Base-by-base conservation (phyloP, 768 basidiomycete species). In the Galerina marginata region DNA sequence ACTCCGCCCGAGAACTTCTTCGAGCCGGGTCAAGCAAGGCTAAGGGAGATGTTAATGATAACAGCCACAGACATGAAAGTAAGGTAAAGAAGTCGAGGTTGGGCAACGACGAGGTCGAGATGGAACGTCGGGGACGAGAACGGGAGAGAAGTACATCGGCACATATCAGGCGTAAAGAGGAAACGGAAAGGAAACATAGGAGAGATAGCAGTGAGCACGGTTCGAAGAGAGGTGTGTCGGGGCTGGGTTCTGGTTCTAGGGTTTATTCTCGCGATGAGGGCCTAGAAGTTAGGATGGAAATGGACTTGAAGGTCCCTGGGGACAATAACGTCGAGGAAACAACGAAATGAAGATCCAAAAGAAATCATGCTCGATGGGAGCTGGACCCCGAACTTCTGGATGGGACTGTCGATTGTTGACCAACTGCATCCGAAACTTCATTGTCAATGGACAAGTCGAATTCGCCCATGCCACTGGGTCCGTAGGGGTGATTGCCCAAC, bases 61-160 rank as follows among this genome's bases (percentile, higher is more conserved):
- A 33, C 7, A 33, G 5, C 4, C 29, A 33, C 4, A 33, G 29
- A 33, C 29, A 7, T 33, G 12, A 52, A 43, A 56, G 54, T 16
- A 56, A n/a, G 53, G 54, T 29, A 58, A 61, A 33, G 63, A 65
- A 50, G 49, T 59, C 11, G 64, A 71, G 15, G 60, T 60, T 23
- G 61, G 67, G 65, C 70, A 73, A 52, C 68, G 68, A 37, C 67
- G 73, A 36, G 72, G 75, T 14, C 23, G 51, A 42, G 26, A 33
- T 68, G 65, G 71, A 74, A 54, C 68, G 70, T 39, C 67, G 73
- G 42, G 73, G 74, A 7, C 60, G 74, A 33, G 70, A 72, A 54
- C 64, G 73, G 42, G 61, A 72, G 47, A 65, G 71, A 44, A 56
- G 51, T 29, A 23, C 16, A 4, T 62, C 64, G 9, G 44, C 52